Conservation (phyloP, 495 filamentous ascomycete genomes). For the Aspergillus baeticus region DNA sequence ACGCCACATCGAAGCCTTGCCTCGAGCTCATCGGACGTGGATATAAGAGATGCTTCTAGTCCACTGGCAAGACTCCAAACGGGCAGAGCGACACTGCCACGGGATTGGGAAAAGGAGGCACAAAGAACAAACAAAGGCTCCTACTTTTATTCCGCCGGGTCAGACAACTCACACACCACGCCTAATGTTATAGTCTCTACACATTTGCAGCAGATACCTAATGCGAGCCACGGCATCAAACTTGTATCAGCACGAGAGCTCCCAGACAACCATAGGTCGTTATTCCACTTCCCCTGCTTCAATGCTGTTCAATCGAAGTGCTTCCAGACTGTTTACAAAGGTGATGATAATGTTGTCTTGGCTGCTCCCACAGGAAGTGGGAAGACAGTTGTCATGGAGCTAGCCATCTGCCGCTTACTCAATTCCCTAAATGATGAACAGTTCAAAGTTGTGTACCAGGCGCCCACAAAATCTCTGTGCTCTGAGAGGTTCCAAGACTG, state of each 20-base stretch:
- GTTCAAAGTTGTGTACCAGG: slow-evolving; percentile 94
- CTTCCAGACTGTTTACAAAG: slow-evolving; percentile 68
- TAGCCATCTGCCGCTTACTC: slow-evolving; percentile 84
- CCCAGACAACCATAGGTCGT: slow-evolving; percentile 70
- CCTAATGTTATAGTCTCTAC: neutral
- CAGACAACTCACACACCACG: neutral
- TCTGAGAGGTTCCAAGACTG: slow-evolving; percentile 81
- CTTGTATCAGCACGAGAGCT: slow-evolving; percentile 71
- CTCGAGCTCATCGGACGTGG: slow-evolving; percentile 33
- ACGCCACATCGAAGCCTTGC: slow-evolving; percentile 23
- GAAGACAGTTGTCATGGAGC: slow-evolving; percentile 87
- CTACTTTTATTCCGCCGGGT: neutral
- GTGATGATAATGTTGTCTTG: slow-evolving; percentile 81
- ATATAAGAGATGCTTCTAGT: slow-evolving; percentile 26
- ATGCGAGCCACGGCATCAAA: slow-evolving; percentile 62
- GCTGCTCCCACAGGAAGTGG: slow-evolving; percentile 92
- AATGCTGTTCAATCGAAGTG: slow-evolving; percentile 93
- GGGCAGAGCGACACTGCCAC: neutral
- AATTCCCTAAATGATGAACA: slow-evolving; percentile 59
- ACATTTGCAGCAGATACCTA: slow-evolving; percentile 30
- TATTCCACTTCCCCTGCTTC: slow-evolving; percentile 82
- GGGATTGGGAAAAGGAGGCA: neutral
- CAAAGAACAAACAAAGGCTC: neutral
- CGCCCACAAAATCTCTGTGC: slow-evolving; percentile 91
- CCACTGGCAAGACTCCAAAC: slow-evolving; percentile 28